phyloP scores from a whole-genome alignment of 1,284 basidiomycete genomes.

The Moniliophthora roreri region DNA sequence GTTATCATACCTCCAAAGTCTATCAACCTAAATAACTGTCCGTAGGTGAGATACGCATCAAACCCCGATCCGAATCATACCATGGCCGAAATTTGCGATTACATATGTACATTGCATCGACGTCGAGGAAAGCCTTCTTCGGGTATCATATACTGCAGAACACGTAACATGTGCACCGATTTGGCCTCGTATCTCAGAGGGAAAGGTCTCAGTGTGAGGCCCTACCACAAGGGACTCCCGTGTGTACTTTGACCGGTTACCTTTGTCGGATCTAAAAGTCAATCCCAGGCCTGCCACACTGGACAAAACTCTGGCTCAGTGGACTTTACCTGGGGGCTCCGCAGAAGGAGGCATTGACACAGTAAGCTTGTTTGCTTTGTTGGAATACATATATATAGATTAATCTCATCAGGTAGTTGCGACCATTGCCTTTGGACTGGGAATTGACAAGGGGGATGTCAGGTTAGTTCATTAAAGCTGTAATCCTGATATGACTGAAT shows the following conservation, averaged over 20 bases:
- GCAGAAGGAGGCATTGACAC: constrained; percentile 57
- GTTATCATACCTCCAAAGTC: background rate
- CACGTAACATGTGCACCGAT: constrained; percentile 64
- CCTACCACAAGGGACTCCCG: constrained; percentile 72
- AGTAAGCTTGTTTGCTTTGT: constrained; percentile 35
- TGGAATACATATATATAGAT: background rate
- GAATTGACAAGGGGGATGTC: constrained; percentile 84
- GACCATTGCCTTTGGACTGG: constrained; percentile 84
- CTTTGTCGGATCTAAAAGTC: background rate
- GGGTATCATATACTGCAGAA: constrained; percentile 82
- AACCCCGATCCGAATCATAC: constrained; percentile 46
- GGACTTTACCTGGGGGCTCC: constrained; percentile 55
- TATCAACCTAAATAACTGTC: background rate
- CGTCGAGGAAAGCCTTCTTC: constrained; percentile 62
- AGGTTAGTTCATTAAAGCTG: constrained; percentile 41
- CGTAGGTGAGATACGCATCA: constrained; percentile 61
- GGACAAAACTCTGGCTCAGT: constrained; percentile 61
- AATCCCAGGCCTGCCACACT: constrained; percentile 44
- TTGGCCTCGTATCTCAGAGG: constrained; percentile 60
- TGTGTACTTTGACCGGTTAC: constrained; percentile 28
- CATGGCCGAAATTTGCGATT: constrained; percentile 67
- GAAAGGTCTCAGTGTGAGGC: constrained; percentile 65
- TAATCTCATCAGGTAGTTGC: constrained; percentile 36
- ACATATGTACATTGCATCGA: constrained; percentile 60
- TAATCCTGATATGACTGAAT: constrained; percentile 21